Evolutionary conservation across 164 flowering plant genomes (phyloP).

Genomic region (Berberis vulgaris): DNA sequence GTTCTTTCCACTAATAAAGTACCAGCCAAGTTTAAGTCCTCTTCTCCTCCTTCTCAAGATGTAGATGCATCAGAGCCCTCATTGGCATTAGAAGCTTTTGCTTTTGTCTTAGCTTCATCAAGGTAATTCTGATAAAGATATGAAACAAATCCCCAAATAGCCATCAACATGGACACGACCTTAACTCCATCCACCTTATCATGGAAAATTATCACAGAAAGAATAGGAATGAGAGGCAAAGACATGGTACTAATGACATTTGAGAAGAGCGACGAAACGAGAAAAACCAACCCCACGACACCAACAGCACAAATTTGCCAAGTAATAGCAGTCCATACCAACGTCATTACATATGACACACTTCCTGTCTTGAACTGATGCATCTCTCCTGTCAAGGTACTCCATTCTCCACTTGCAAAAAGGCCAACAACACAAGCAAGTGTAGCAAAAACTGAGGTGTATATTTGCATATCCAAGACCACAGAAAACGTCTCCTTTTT

Average conservation of each 20-base stretch:
- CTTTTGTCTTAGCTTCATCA: slow-evolving; percentile 15
- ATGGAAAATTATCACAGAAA: slow-evolving; percentile 27
- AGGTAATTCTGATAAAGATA: slow-evolving; percentile 30
- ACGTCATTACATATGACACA: slow-evolving; percentile 23
- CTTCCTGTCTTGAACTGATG: slow-evolving; percentile 17
- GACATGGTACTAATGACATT: slow-evolving; percentile 28
- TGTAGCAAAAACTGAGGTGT: slow-evolving; percentile 22
- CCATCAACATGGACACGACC: slow-evolving; percentile 28
- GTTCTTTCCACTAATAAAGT: no score
- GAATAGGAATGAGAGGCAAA: slow-evolving; percentile 24
- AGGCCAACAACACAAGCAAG: slow-evolving; percentile 24
- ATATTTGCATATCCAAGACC: slow-evolving; percentile 28
- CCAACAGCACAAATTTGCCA: slow-evolving; percentile 30
- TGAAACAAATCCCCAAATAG: slow-evolving; percentile 31
- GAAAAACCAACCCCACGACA: slow-evolving; percentile 19
- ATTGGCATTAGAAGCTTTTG: slow-evolving; percentile 1
- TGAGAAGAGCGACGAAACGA: slow-evolving; percentile 31
- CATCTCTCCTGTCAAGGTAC: slow-evolving; percentile 24
- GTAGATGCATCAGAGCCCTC: neutral
- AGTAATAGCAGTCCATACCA: slow-evolving; percentile 22
- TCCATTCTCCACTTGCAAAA: slow-evolving; percentile 38
- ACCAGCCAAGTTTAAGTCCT: no score
- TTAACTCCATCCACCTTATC: slow-evolving; percentile 31
- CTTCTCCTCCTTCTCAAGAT: neutral
- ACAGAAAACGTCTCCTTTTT: slow-evolving; percentile 14